Evolutionary conservation across 805 yeast genomes (phyloP), one percentile per base, ranked within the genome.

Genomic region (Pichia membranifaciens): DNA sequence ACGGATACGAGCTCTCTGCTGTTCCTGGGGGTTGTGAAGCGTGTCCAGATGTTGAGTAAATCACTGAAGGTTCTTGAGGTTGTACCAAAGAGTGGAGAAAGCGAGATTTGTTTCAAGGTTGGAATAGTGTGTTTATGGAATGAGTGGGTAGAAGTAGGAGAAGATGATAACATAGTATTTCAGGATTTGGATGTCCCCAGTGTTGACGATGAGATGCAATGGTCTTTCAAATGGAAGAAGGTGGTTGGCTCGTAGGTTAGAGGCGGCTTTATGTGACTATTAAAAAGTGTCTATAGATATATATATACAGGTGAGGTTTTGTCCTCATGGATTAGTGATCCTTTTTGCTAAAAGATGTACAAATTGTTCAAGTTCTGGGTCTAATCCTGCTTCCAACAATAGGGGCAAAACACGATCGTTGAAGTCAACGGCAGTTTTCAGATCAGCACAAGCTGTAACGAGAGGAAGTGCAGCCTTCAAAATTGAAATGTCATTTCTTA

Each of bases 141-240:
- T 17, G 49, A 47, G 15, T 45, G 53, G 50, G 33, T 55, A 28
- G 50, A 50, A 4, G 10, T 55, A 2, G 48, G 44, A 28, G 7
- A 22, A 18, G 51, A 51, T 10, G 50, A 53, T 44, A 32, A 3
- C 16, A 36, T 55, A 18, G 15, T 35, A 10, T 37, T 54, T 6
- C 51, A 51, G 9, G 51, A 51, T 29, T 36, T 47, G 28, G 33
- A 20, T 15, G 38, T 21, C 21, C 4, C 23, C 5, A 33, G 15
- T 15, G 15, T 7, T 12, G 10, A 20, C 3, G 38, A 34, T 15
- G 35, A 38, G 10, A 32, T 53, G 9, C 39, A 39, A 18, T 51
- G 55, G 50, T 53, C 45, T 33, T 46, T 47, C 29, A 41, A 53
- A 32, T 55, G 59, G 59, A 39, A 45, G 31, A 55, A 55, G 37